phyloP scores from a whole-genome alignment of 768 basidiomycete species.

The Clathrus columnatus region DNA sequence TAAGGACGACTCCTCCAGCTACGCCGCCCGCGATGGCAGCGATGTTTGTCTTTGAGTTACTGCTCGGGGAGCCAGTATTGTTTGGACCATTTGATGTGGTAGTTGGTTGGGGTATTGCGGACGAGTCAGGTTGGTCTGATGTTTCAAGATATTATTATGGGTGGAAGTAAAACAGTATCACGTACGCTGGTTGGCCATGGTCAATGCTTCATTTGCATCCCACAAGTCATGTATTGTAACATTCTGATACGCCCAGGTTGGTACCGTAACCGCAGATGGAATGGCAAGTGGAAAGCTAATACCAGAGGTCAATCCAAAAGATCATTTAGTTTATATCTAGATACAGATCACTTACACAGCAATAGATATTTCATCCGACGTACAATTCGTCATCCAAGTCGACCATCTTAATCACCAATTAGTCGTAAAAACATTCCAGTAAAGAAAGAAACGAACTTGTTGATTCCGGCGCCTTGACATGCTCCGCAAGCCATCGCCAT shows the following conservation, averaged over 20 bases:
- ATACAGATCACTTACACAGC: background rate
- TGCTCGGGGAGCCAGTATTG: background rate
- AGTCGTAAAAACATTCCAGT: background rate
- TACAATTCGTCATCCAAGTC: background rate
- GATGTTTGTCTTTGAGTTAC: background rate
- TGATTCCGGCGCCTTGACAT: constrained; percentile 31
- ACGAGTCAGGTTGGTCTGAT: background rate
- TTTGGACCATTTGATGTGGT: background rate
- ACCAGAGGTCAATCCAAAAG: no score
- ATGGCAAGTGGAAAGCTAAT: background rate
- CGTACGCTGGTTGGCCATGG: background rate
- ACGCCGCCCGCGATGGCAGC: background rate
- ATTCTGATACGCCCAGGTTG: background rate
- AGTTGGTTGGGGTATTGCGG: background rate
- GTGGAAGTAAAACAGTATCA: background rate
- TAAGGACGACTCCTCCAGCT: background rate
- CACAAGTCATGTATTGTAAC: background rate
- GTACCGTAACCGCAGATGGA: background rate
- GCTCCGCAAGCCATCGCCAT: constrained; percentile 47
- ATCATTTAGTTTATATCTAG: background rate
- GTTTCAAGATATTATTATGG: background rate
- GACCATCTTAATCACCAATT: background rate
- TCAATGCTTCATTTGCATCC: background rate
- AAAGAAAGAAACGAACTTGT: background rate
- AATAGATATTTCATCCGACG: background rate